Evolutionary conservation across 2,329 filamentous ascomycete genomes (phyloP), one percentile per base, ranked within the genome.

Genomic region (Aspergillus sp.): DNA sequence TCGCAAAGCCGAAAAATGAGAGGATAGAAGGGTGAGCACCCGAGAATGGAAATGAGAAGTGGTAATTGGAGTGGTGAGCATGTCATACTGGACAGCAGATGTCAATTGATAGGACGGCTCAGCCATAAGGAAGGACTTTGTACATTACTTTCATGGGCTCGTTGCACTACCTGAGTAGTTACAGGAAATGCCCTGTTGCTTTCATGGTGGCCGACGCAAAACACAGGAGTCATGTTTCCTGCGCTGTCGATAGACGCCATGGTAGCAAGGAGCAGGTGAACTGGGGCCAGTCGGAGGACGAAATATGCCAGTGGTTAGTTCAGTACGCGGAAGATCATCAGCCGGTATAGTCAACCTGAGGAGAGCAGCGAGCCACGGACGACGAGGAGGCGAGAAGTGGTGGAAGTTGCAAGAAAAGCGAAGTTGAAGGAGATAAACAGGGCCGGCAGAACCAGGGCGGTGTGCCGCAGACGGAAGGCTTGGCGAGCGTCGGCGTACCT

Each of bases 151-250:
- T 75, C 72, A 41, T 76, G 72, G 4, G 74, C 74, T 43, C 68
- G 61, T 31, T 64, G 64, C 24, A 78, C 58, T 24, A 71, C 52
- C 39, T 70, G 56, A 10, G 63, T 47, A n/a, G 68, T 66, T 33
- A 74, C 65, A 20, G 67, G 58, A 26, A 64, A 41, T 11, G 58
- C 48, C 12, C 74, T 66, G 36, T 68, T 68, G 22, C 64, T 67
- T 50, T 79, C 74, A 61, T 80, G 74, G 36, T 78, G 73, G 37
- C 74, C 75, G 41, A 80, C 63, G 44, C 71, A 76, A 48, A 78
- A 76, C 12, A 66, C 57, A 14, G 71, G 64, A 22, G 45, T 45
- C 33, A 52, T 46, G 27, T 59, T 57, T 6, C 64, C 59, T 24
- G 49, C 41, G 24, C 46, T 46, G 34, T 36, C 44, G 32, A 51